Base-by-base conservation (phyloP, 225 moss, liverwort and hornwort genomes). In the Polytrichum commune region DNA sequence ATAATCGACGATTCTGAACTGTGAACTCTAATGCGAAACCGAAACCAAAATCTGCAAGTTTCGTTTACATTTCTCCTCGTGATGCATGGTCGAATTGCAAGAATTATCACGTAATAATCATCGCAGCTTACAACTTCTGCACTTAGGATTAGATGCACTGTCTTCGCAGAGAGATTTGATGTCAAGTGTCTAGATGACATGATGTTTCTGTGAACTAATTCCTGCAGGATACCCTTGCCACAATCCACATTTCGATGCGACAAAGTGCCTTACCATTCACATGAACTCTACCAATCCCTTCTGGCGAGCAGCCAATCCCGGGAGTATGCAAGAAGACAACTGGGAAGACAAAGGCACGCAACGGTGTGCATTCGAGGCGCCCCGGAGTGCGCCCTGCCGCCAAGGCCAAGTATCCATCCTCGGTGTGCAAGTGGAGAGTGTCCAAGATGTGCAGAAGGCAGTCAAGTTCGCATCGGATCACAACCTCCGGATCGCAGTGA, bases 141-240 rank as follows among this genome's bases (percentile, higher is more conserved):
- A 46, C 46, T 3, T 16, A 0, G 4, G 4, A 46, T 46, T 4
- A 4, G 38, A 38, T 38, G 38, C 38, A 38, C 46, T 16, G 13
- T 4, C 46, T 46, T 46, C 46, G 46, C 16, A 16, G 4, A 13
- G 13, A 16, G 46, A 46, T 13, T 13, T 13, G 46, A 46, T 16
- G 46, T 46, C 13, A 46, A 46, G 13, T 16, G 13, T 16, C 0
- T 13, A 26, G 26, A 26, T 46, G 46, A 16, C 46, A 16, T 46
- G 46, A 16, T 46, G 46, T 46, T 35, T 46, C 46, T 16, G 13
- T 46, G 46, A 46, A 16, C 46, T 46, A 46, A 46, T 46, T 13
- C 46, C 46, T 46, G 9, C 67, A 67, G 67, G 67, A 20, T 67
- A 67, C 38, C 67, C 67, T 23, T 67, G 67, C 67, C 67, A 46